phyloP scores from a whole-genome alignment of 2,329 filamentous ascomycete species.

The Lojkania enalia region DNA sequence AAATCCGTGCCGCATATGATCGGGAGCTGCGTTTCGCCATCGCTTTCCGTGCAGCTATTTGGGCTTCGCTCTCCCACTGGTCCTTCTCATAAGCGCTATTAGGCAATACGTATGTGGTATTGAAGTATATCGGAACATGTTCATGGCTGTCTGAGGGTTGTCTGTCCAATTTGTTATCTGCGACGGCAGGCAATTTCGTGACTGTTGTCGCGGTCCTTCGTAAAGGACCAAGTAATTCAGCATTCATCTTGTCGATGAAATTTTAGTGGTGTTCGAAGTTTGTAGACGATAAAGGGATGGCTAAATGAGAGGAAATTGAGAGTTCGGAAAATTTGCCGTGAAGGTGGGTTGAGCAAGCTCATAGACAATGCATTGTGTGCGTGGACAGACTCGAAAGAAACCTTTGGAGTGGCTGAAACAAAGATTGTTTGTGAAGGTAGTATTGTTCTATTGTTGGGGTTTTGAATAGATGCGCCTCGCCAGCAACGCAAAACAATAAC shows the following conservation, averaged over 20 bases:
- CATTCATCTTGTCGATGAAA: too few species aligned
- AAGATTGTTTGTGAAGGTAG: constrained; percentile 30
- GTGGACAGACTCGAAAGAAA: constrained; percentile 11
- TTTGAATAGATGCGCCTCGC: constrained; percentile 12
- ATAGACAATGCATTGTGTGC: constrained; percentile 32
- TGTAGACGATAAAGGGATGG: too few species aligned
- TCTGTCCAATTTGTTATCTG: constrained; percentile 10
- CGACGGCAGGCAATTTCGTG: constrained; percentile 10
- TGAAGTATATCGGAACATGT: constrained; percentile 28
- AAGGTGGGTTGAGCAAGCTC: constrained; percentile 8
- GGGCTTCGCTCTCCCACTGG: constrained; percentile 30
- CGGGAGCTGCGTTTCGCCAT: constrained; percentile 38
- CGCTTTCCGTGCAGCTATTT: constrained; percentile 30
- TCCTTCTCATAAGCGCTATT: constrained; percentile 19
- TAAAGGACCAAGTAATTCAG: too few species aligned
- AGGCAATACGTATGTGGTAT: constrained; percentile 22
- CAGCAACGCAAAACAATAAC: constrained; percentile 5
- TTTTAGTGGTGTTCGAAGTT: too few species aligned
- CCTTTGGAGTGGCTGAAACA: constrained; percentile 26
- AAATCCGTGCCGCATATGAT: constrained; percentile 40
- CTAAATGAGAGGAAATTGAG: constrained; percentile 7
- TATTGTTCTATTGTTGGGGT: constrained; percentile 28
- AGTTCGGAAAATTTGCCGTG: constrained; percentile 7
- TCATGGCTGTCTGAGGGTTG: constrained; percentile 9
- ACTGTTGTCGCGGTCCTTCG: constrained; percentile 16